phyloP scores from a whole-genome alignment of 345 rosid genomes.

The Populus tremula region DNA sequence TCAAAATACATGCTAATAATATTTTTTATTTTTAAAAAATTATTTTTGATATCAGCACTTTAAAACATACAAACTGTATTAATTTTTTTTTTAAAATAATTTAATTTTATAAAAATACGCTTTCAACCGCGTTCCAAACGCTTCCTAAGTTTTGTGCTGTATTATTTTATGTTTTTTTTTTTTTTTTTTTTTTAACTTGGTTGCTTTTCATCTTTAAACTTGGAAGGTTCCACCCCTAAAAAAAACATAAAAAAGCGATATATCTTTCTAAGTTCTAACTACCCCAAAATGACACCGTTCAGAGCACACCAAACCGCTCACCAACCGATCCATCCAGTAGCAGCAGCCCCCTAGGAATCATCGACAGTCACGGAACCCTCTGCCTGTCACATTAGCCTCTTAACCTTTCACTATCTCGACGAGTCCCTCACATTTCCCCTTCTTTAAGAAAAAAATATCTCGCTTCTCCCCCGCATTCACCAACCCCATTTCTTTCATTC shows the following conservation, averaged over 20 bases:
- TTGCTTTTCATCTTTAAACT: no score
- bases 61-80: no score
- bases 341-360: conserved; percentile 17
- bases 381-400: conserved; percentile 21
- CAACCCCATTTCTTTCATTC: neutral
- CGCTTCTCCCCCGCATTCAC: neutral
- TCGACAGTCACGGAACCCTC: conserved; percentile 28
- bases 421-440: conserved; percentile 51
- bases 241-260: neutral
- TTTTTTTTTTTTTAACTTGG: no score
- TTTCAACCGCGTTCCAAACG: no score
- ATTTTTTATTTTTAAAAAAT: no score
- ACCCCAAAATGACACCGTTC: neutral
- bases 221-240: neutral
- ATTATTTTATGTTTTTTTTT: no score
- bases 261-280: neutral
- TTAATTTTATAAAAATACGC: no score
- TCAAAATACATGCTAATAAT: no score
- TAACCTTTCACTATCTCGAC: conserved; percentile 58
- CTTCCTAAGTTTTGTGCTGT: no score
- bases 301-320: neutral
- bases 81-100: no score
- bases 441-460: neutral
- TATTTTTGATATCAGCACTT: no score
- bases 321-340: no score